These are phyloP conservation scores for Aleurites moluccanus DNA, from an alignment of 441 rosid species.

Conservation along the genomic window DNA sequence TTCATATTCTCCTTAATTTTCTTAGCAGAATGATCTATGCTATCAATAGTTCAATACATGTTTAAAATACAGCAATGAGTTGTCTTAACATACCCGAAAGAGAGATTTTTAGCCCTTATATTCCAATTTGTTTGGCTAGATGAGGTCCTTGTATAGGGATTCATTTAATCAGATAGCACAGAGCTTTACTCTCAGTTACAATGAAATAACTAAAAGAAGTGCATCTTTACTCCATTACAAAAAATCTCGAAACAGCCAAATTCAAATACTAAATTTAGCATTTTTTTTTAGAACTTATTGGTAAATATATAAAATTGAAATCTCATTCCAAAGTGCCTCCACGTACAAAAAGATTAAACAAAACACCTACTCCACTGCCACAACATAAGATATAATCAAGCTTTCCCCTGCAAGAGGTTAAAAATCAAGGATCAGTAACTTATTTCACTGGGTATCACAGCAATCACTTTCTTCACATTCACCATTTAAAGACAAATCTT, in stretches of 20 bases:
- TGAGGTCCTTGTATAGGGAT: too few species aligned
- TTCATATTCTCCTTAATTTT: too few species aligned
- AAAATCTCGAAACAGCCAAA: background rate
- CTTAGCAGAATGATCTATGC: too few species aligned
- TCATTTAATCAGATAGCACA: too few species aligned
- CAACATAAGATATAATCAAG: background rate
- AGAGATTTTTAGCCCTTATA: too few species aligned
- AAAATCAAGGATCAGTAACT: background rate
- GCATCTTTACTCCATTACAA: background rate
- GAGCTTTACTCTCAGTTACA: background rate
- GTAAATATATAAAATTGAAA: background rate
- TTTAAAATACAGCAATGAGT: too few species aligned
- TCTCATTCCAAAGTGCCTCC: slow-evolving; percentile 24
- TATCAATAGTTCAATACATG: too few species aligned
- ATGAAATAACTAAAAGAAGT: background rate
- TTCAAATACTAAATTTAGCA: background rate
- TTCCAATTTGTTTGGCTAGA: too few species aligned
- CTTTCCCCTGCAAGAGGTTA: slow-evolving; percentile 14
- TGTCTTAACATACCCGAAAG: too few species aligned
- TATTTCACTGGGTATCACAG: background rate
- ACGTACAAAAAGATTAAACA: background rate
- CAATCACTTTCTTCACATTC: background rate
- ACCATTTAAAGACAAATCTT: background rate
- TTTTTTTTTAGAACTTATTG: background rate
- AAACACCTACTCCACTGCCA: background rate